Percentiles rank a stretch among this genome's conserved stretches.
Evolutionary conservation across 2,329 filamentous ascomycete genomes (phyloP).

Genomic region (Dactylella cylindrospora): DNA sequence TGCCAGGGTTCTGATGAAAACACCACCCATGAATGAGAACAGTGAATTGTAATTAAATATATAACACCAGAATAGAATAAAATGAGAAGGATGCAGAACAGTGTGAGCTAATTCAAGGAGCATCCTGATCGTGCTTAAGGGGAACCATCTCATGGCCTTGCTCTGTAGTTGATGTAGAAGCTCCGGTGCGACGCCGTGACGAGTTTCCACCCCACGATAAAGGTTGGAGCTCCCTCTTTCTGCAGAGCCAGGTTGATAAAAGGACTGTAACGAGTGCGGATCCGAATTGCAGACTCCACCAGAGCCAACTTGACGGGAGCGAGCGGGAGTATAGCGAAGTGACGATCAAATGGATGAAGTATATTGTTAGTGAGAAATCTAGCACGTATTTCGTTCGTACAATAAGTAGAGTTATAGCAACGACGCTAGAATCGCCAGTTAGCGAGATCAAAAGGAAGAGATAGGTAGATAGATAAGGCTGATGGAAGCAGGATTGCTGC

Average conservation of each 20-base stretch:
- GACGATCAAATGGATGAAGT: conserved; percentile 76
- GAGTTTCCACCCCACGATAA: conserved; percentile 67
- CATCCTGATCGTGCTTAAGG: conserved; percentile 25
- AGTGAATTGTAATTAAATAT: neutral
- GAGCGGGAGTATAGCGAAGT: conserved; percentile 76
- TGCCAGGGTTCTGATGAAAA: neutral
- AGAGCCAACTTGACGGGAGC: conserved; percentile 75
- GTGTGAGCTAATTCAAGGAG: conserved; percentile 5
- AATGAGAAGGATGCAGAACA: neutral
- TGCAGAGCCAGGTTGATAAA: conserved; percentile 85
- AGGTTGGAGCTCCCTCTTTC: conserved; percentile 82
- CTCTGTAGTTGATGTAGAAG: no score
- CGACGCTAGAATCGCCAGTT: conserved; percentile 61
- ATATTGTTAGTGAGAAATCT: conserved; percentile 88
- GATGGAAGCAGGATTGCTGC: neutral
- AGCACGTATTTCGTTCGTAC: conserved; percentile 89
- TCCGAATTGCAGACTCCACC: conserved; percentile 73
- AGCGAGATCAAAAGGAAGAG: conserved; percentile 4
- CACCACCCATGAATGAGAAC: neutral
- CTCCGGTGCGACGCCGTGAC: no score
- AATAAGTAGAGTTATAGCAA: conserved; percentile 80
- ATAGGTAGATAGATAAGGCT: conserved; percentile 6
- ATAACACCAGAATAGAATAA: neutral
- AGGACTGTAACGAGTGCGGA: conserved; percentile 66
- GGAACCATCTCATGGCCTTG: conserved; percentile 40